phyloP scores from a whole-genome alignment of 805 yeast species.

The Ogataea salicorniae region DNA sequence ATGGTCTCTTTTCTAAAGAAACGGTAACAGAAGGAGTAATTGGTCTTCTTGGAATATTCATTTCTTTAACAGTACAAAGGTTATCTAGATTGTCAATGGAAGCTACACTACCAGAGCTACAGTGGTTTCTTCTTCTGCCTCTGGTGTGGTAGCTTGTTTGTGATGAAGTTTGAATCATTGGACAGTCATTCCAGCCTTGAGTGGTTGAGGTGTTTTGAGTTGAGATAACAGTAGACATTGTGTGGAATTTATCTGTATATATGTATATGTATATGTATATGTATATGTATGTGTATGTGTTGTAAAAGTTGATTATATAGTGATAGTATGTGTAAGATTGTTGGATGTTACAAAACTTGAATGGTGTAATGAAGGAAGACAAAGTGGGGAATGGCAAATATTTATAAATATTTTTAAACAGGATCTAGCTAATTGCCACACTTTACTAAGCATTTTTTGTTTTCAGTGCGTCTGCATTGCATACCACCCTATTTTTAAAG shows the following conservation, averaged over 20 bases:
- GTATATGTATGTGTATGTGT: constrained; percentile 1
- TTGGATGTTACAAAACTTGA: too few species aligned
- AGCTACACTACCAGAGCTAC: background rate
- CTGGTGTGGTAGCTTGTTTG: constrained; percentile 5
- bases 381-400: too few species aligned
- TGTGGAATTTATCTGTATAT: too few species aligned
- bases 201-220: constrained; percentile 24
- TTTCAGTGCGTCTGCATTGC: too few species aligned
- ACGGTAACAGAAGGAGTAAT: constrained; percentile 6
- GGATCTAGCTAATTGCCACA: too few species aligned
- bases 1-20: constrained; percentile 1
- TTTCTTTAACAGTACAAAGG: constrained; percentile 1
- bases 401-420: too few species aligned
- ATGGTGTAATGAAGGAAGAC: too few species aligned
- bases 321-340: too few species aligned
- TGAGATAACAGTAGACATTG: constrained; percentile 9
- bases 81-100: constrained; percentile 3
- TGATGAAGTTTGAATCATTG: constrained; percentile 25
- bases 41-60: constrained; percentile 1
- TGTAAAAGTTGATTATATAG: background rate
- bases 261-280: background rate
- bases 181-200: constrained; percentile 62
- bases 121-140: constrained; percentile 7
- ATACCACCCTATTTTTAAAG: too few species aligned
- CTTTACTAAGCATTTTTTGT: too few species aligned